Evolutionary conservation across 2,329 filamentous ascomycete species (phyloP).

Genomic region (Colletotrichum lindemuthianum): DNA sequence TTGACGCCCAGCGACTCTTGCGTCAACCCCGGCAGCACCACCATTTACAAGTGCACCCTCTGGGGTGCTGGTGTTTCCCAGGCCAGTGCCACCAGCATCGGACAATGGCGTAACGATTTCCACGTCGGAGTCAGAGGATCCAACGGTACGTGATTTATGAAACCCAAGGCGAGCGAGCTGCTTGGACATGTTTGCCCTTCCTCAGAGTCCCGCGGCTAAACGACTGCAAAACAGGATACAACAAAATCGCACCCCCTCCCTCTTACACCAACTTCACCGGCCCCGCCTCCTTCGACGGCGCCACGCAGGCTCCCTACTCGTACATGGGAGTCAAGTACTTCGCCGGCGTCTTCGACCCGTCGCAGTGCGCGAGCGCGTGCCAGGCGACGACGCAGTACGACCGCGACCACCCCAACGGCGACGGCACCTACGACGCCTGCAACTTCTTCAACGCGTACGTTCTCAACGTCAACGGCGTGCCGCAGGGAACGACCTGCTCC

Average conservation of each 20-base stretch:
- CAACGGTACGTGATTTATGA: conserved; percentile 19
- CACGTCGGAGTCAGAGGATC: conserved; percentile 33
- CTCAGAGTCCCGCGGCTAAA: background rate
- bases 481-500: conserved; percentile 24
- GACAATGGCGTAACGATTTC: conserved; percentile 32
- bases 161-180: no score
- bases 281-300: background rate
- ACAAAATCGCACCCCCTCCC: conserved; percentile 4
- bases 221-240: background rate
- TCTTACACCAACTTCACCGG: background rate
- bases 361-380: conserved; percentile 22
- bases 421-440: conserved; percentile 29
- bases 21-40: conserved; percentile 17
- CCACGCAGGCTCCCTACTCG: conserved; percentile 12
- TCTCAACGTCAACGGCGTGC: conserved; percentile 9
- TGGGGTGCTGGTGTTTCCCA: conserved; percentile 8
- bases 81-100: conserved; percentile 26
- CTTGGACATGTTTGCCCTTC: no score
- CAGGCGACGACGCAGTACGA: conserved; percentile 20
- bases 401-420: conserved; percentile 11
- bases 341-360: conserved; percentile 10
- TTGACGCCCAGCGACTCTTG: conserved; percentile 9
- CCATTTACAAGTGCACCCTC: conserved; percentile 27
- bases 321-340: conserved; percentile 25
- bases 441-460: conserved; percentile 33